A percentile compares a stretch with the other conserved stretches of the same genome.
These are phyloP conservation scores for Wakefieldia striispora DNA, from an alignment of 768 basidiomycete genomes.

Conservation along the genomic window DNA sequence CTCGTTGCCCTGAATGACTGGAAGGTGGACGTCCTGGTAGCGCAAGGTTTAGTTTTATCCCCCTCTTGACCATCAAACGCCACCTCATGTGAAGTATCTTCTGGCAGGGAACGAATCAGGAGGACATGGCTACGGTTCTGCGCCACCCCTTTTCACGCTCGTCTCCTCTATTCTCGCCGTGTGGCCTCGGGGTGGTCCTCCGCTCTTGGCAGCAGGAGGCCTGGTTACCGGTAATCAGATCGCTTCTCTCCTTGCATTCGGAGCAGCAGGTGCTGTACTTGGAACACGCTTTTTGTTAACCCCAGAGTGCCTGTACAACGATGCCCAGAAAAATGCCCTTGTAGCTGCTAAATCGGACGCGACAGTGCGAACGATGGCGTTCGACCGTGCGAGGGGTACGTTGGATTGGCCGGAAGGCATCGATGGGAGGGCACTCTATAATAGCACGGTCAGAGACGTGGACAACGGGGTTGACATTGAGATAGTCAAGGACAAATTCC, in stretches of 20 bases:
- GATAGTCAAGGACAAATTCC: conserved; percentile 42
- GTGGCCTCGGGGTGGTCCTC: conserved; percentile 42
- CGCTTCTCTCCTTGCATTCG: conserved; percentile 62
- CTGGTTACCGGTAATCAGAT: conserved; percentile 62
- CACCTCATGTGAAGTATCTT: conserved; percentile 1
- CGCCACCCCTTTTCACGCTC: conserved; percentile 60
- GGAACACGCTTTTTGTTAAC: conserved; percentile 78
- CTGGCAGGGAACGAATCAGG: conserved; percentile 71
- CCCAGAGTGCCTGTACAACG: conserved; percentile 58
- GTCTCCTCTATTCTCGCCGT: conserved; percentile 52
- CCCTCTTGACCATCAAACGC: conserved; percentile 1
- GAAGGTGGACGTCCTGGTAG: too few species aligned
- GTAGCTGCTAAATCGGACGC: conserved; percentile 41
- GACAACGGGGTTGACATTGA: conserved; percentile 47
- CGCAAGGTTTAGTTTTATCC: conserved; percentile 1
- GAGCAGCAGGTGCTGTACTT: conserved; percentile 63
- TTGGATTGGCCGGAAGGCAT: conserved; percentile 59
- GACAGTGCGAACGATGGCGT: conserved; percentile 61
- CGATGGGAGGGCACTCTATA: conserved; percentile 50
- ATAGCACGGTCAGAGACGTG: conserved; percentile 56
- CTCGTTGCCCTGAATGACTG: too few species aligned
- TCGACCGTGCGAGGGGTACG: conserved; percentile 56
- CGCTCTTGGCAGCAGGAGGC: conserved; percentile 75
- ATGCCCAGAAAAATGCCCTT: conserved; percentile 52
- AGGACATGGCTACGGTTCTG: conserved; percentile 62